These are phyloP conservation scores for Asterophora lycoperdoides DNA, from an alignment of 768 basidiomycete species.

Conservation along the genomic window DNA sequence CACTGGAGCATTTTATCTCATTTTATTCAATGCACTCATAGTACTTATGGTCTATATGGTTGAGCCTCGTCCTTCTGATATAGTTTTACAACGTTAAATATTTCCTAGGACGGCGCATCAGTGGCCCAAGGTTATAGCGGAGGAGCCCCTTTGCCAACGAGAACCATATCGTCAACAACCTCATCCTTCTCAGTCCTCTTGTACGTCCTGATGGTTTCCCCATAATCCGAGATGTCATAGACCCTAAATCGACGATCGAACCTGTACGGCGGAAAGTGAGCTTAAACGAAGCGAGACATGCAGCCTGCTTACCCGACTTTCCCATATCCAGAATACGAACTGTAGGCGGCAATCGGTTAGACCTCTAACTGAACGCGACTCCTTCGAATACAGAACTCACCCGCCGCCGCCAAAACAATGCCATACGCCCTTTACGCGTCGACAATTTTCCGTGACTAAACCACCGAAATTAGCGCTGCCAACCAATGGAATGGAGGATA, in stretches of 20 bases:
- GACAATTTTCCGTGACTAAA: constrained; percentile 84
- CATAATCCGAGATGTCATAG: constrained; percentile 83
- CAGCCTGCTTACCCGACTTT: constrained; percentile 56
- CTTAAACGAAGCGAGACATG: background rate
- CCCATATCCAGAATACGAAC: constrained; percentile 81
- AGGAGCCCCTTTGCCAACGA: constrained; percentile 51
- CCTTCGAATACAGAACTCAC: constrained; percentile 33
- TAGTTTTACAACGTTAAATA: constrained; percentile 4
- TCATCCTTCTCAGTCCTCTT: constrained; percentile 75
- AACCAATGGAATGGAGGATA: constrained; percentile 6
- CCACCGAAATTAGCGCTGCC: background rate
- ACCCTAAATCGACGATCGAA: constrained; percentile 91
- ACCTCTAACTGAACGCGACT: background rate
- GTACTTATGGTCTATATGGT: no score
- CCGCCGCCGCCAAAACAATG: constrained; percentile 87
- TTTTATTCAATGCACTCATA: no score
- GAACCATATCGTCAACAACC: constrained; percentile 58
- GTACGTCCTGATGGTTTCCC: constrained; percentile 87
- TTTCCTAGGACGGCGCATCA: background rate
- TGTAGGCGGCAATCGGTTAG: constrained; percentile 18
- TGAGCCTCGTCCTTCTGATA: no score
- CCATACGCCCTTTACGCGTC: constrained; percentile 84
- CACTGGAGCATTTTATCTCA: no score
- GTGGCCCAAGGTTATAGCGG: constrained; percentile 14
- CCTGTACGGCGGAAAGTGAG: constrained; percentile 30